Conservation (phyloP, 2,329 filamentous ascomycete species). For the Eurotiales sp. region DNA sequence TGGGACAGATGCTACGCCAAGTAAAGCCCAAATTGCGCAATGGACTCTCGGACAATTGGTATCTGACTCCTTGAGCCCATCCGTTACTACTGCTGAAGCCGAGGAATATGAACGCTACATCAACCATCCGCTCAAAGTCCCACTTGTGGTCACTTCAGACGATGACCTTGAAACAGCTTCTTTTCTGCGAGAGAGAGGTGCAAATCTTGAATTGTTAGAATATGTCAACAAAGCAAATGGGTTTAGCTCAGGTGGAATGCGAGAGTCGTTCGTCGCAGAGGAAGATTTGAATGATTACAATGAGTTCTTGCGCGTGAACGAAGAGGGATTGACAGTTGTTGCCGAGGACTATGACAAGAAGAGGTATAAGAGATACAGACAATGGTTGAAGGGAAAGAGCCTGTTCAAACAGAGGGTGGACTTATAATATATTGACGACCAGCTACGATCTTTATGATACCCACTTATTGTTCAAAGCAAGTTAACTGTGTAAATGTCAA, state of each 20-base stretch:
- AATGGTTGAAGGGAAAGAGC: constrained; percentile 92
- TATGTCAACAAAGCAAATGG: constrained; percentile 70
- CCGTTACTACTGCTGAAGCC: constrained; percentile 70
- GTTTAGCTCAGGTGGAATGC: constrained; percentile 43
- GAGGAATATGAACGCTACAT: constrained; percentile 89
- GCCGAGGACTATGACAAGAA: constrained; percentile 88
- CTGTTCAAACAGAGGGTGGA: constrained; percentile 83
- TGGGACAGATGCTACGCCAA: constrained; percentile 56
- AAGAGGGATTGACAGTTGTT: constrained; percentile 82
- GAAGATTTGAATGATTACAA: constrained; percentile 70
- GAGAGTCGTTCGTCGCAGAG: constrained; percentile 45
- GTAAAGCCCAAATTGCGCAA: constrained; percentile 71
- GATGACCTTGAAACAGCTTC: constrained; percentile 33
- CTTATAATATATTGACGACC: constrained; percentile 22
- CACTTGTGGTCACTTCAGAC: constrained; percentile 55
- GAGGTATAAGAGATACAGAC: constrained; percentile 91
- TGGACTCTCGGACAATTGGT: constrained; percentile 87
- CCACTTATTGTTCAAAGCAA: background rate
- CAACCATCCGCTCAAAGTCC: constrained; percentile 81
- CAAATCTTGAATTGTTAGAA: constrained; percentile 67
- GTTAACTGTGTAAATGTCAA: background rate
- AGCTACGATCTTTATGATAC: constrained; percentile 1
- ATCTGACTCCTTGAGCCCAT: constrained; percentile 78
- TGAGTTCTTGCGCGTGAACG: constrained; percentile 70
- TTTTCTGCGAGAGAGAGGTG: constrained; percentile 32